Base-by-base conservation (phyloP, 73 alveolate genomes). In the Paraurostyla sp. region DNA sequence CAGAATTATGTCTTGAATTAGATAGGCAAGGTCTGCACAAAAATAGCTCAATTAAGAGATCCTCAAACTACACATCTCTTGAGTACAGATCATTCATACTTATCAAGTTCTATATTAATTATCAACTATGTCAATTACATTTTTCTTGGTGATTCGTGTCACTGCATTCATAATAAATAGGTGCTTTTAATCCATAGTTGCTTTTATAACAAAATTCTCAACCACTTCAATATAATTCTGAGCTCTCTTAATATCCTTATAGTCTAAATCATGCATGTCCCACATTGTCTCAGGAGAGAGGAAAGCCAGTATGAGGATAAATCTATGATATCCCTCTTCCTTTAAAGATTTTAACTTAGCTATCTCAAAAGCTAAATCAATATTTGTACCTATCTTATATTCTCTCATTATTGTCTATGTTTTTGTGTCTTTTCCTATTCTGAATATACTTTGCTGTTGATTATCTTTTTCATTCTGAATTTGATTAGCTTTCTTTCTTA, bases 121-220 rank as follows among this genome's bases (percentile, higher is more conserved):
- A 49, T 36, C 40, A 40, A 2, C 13, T 32, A 9, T 7, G 4
- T 46, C 7, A 16, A 3, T 78, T 78, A 78, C 89, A 78, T 50
- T 78, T 54, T 78, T 78, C 65, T 78, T 78, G 33, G 89, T 78
- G 2, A 78, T 78, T 50, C 78, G 27, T 3, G 89, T 51, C 45
- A 78, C 42, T 23, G 89, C 78, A 78, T 78, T 78, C 40, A 78
- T 16, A 2, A 78, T 51, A 52, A 78, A 78, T 60, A 78, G 40
- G n/a, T 1, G 6, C 60, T 54, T 78, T n/a, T 46, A 16, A 23
- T 78, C 62, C 6, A 23, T 2, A 13, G 50, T 51, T 23, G 73
- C 40, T 62, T 33, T 36, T 7, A 18, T 52, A 22, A 78, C 11
- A 54, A 78, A 35, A 11, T 23, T 27, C 45, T 78, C 89, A 6